These are phyloP conservation scores for Rhodosporidiobolus sp. DNA, from an alignment of 768 basidiomycete species.

Conservation along the genomic window DNA sequence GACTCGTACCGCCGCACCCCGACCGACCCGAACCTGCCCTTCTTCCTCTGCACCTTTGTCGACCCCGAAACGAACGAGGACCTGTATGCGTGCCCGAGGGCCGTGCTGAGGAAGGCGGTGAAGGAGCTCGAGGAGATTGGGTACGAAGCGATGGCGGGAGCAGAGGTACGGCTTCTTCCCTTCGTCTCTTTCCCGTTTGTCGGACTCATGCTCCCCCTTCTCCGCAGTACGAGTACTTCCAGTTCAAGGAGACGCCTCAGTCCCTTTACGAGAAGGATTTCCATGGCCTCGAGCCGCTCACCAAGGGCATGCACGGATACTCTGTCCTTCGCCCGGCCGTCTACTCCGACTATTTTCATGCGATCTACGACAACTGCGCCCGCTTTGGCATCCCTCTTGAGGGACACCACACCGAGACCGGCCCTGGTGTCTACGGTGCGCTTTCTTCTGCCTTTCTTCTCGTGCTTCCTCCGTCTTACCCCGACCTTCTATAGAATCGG, in stretches of 20 bases:
- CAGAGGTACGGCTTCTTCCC: conserved; percentile 21
- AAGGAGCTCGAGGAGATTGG: conserved; percentile 56
- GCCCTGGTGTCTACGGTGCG: conserved; percentile 48
- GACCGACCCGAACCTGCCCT: conserved; percentile 86
- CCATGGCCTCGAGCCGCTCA: conserved; percentile 68
- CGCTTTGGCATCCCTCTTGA: conserved; percentile 78
- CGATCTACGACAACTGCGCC: conserved; percentile 70
- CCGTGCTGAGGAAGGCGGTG: conserved; percentile 64
- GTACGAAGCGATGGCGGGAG: conserved; percentile 56
- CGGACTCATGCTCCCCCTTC: background rate
- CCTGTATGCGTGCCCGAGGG: conserved; percentile 77
- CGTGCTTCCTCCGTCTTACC: background rate
- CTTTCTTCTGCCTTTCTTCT: background rate
- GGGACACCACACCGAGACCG: conserved; percentile 78
- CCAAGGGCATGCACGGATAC: conserved; percentile 95
- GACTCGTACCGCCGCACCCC: conserved; percentile 82
- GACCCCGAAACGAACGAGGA: conserved; percentile 80
- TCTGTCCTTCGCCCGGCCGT: conserved; percentile 65
- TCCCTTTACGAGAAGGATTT: conserved; percentile 75
- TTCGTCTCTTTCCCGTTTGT: background rate
- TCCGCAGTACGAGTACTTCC: conserved; percentile 69
- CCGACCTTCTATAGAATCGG: conserved; percentile 54
- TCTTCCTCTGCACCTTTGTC: conserved; percentile 86
- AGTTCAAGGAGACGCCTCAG: conserved; percentile 68
- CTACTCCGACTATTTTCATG: conserved; percentile 83